Evolutionary conservation across 2,329 filamentous ascomycete genomes (phyloP).

Genomic region (Plenodomus tracheiphilus): DNA sequence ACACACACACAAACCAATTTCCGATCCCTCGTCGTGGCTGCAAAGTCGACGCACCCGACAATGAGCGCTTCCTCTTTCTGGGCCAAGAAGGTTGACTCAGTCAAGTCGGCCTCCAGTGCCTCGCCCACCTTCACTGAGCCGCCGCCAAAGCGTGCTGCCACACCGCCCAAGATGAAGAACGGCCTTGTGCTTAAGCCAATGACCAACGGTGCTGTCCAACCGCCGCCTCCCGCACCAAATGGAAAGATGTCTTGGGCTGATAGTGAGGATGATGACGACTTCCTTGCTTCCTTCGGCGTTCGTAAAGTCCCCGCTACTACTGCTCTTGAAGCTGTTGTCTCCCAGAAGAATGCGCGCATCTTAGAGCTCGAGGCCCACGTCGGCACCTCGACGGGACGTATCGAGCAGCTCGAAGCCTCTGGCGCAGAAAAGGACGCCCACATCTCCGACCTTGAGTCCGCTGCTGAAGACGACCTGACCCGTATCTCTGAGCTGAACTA

Average conservation of each 20-base stretch:
- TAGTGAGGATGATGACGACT: constrained; percentile 22
- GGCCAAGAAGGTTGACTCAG: not conserved
- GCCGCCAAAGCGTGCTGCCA: not conserved
- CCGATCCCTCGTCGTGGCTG: too few relatives aligned
- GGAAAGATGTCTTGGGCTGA: constrained; percentile 22
- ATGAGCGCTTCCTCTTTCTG: not conserved
- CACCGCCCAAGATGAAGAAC: constrained; percentile 3
- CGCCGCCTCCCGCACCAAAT: not conserved
- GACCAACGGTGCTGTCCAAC: constrained; percentile 1
- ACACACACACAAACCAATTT: not conserved
- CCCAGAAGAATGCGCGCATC: constrained; percentile 10
- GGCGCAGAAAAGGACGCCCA: constrained; percentile 4
- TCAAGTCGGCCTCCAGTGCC: not conserved
- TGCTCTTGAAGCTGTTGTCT: constrained; percentile 1
- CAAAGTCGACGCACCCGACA: not conserved
- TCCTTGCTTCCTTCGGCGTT: constrained; percentile 7
- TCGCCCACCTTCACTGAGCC: not conserved
- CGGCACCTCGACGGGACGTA: constrained; percentile 8
- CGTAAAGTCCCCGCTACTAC: not conserved
- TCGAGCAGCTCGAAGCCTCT: constrained; percentile 12
- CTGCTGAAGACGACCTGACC: constrained; percentile 1
- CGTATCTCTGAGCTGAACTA: constrained; percentile 2
- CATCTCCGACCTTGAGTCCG: not conserved
- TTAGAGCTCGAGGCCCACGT: constrained; percentile 14
- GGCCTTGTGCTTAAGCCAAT: constrained; percentile 5